These are phyloP conservation scores for Ceriops tagal DNA, from an alignment of 345 rosid species.

Conservation along the genomic window DNA sequence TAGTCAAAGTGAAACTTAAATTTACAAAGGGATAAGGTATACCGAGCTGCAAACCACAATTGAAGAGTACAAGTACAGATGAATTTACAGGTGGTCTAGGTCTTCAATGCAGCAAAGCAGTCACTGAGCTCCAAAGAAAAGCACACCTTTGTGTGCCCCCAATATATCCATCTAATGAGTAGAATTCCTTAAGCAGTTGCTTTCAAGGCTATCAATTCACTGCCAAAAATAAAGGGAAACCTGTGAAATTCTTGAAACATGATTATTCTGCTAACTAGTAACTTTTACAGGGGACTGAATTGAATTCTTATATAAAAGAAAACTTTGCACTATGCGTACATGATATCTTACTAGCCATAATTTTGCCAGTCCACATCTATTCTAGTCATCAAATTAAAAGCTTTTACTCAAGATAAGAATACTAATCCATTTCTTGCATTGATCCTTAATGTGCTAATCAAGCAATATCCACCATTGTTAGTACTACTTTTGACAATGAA, in stretches of 20 bases:
- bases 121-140: neutral
- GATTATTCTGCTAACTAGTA: neutral
- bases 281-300: too few species aligned
- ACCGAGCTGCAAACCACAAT: neutral
- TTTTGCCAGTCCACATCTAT: too few species aligned
- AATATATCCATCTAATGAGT: neutral
- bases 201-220: neutral
- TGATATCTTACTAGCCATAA: too few species aligned
- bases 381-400: slow-evolving; percentile 52
- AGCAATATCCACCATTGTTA: neutral
- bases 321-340: too few species aligned
- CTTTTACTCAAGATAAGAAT: slow-evolving; percentile 82
- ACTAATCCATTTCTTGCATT: slow-evolving; percentile 30
- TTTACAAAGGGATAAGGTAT: too few species aligned
- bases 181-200: neutral
- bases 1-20: neutral
- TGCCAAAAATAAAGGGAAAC: neutral
- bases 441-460: neutral
- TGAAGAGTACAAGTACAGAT: neutral
- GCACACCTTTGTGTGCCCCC: neutral
- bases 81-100: neutral
- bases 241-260: neutral
- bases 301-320: too few species aligned
- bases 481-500: neutral
- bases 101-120: neutral